Percentiles rank a stretch among this genome's conserved stretches.
phyloP scores from a whole-genome alignment of 2,329 filamentous ascomycete species.

The Cryphonectria carpinicola region DNA sequence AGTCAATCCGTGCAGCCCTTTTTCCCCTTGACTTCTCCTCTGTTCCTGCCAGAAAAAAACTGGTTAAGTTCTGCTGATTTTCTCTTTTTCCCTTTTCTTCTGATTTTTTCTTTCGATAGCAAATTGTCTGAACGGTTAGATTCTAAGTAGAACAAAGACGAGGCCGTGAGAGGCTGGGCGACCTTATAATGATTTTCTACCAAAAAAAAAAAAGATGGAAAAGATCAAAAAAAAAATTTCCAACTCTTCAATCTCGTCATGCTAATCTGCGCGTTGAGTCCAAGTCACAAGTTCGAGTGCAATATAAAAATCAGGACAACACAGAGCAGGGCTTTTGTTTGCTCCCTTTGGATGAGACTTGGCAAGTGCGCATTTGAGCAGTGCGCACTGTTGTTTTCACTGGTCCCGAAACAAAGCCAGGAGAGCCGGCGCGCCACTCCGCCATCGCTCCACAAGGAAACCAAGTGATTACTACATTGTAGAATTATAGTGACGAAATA shows the following conservation, averaged over 20 bases:
- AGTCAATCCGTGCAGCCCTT: background rate
- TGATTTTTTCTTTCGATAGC: no score
- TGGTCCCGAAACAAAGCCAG: background rate
- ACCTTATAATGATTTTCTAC: background rate
- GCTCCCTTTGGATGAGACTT: background rate
- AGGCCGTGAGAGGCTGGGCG: background rate
- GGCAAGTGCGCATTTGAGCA: slow-evolving; percentile 4
- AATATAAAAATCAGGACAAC: background rate
- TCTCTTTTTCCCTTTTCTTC: no score
- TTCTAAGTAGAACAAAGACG: background rate
- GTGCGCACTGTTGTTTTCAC: background rate
- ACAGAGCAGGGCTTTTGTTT: background rate
- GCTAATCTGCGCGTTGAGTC: background rate
- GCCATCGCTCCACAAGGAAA: background rate
- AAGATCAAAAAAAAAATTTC: background rate
- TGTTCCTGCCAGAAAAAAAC: background rate
- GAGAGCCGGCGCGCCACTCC: background rate
- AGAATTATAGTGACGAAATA: background rate
- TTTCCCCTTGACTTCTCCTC: background rate
- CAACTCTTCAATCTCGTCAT: background rate
- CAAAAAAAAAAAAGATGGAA: no score
- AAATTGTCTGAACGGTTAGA: background rate
- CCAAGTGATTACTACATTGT: background rate
- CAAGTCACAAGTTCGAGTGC: background rate
- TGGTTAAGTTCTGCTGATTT: background rate